These are phyloP conservation scores for Camellia japonica DNA, from an alignment of 148 eudicot species.

Conservation along the genomic window DNA sequence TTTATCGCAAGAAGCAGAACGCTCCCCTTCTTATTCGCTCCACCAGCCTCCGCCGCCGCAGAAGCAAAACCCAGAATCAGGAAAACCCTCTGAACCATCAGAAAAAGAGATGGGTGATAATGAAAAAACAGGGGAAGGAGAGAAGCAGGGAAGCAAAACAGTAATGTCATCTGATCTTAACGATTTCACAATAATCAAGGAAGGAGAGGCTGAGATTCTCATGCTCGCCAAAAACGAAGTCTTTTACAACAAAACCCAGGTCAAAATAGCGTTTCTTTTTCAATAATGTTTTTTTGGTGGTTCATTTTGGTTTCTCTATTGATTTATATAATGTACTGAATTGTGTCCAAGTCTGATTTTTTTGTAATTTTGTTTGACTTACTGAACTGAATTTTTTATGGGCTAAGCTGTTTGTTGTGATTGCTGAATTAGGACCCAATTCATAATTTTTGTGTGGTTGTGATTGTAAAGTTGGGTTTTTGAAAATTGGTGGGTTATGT, in stretches of 20 bases:
- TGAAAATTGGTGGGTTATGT: not conserved
- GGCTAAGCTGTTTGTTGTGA: constrained; percentile 2
- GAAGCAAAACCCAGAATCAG: not conserved
- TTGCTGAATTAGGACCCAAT: constrained; percentile 4
- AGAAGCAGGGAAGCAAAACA: constrained; percentile 24
- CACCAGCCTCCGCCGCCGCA: constrained; percentile 6
- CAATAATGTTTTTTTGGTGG: not conserved
- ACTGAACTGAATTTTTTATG: not conserved
- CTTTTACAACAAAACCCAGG: constrained; percentile 95
- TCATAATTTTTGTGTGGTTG: not conserved
- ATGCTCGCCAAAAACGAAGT: constrained; percentile 85
- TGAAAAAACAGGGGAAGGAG: constrained; percentile 40
- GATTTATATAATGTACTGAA: not conserved
- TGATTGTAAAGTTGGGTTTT: not conserved
- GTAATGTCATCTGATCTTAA: constrained; percentile 41
- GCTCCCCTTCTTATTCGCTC: not conserved
- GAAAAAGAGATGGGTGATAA: constrained; percentile 45
- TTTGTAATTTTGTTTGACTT: not conserved
- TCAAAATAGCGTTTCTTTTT: constrained; percentile 5
- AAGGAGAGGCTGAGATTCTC: constrained; percentile 98
- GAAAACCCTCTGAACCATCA: not conserved
- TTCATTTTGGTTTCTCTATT: not conserved
- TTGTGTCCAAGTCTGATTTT: not conserved
- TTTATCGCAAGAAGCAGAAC: not conserved
- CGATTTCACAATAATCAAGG: constrained; percentile 69